Conservation (phyloP, 106 monocot species). For the Acorus gramineus region DNA sequence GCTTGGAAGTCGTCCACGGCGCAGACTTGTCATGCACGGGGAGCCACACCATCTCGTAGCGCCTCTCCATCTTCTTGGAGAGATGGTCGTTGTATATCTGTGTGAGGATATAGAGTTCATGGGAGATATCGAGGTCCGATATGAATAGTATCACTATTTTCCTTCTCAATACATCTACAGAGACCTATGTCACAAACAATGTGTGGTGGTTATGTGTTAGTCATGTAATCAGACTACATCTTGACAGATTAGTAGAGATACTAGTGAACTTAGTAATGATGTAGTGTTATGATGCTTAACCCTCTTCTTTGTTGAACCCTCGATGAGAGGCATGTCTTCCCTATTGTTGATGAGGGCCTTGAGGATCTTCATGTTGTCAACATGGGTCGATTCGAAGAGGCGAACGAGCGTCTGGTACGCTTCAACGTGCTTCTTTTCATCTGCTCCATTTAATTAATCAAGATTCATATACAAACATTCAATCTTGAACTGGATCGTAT, state of each 20-base stretch:
- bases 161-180: slow-evolving; percentile 49
- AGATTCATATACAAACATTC: background rate
- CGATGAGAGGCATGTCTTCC: slow-evolving; percentile 56
- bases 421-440: slow-evolving; percentile 51
- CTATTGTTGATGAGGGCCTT: slow-evolving; percentile 44
- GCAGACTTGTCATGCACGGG: slow-evolving; percentile 44
- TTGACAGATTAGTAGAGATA: too few species aligned
- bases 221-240: too few species aligned
- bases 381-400: slow-evolving; percentile 51
- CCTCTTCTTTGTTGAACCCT: slow-evolving; percentile 46
- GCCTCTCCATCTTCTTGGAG: slow-evolving; percentile 46
- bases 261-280: too few species aligned
- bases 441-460: slow-evolving; percentile 17
- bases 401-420: slow-evolving; percentile 42
- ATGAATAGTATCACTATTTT: slow-evolving; percentile 73
- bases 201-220: too few species aligned
- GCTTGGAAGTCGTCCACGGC: slow-evolving; percentile 24
- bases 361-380: slow-evolving; percentile 84
- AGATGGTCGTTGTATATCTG: slow-evolving; percentile 50
- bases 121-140: slow-evolving; percentile 51
- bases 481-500: background rate
- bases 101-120: slow-evolving; percentile 64
- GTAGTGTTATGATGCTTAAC: background rate
- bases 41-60: slow-evolving; percentile 74
- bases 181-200: too few species aligned